phyloP scores from a whole-genome alignment of 495 filamentous ascomycete genomes.

The Cryomyces minteri region DNA sequence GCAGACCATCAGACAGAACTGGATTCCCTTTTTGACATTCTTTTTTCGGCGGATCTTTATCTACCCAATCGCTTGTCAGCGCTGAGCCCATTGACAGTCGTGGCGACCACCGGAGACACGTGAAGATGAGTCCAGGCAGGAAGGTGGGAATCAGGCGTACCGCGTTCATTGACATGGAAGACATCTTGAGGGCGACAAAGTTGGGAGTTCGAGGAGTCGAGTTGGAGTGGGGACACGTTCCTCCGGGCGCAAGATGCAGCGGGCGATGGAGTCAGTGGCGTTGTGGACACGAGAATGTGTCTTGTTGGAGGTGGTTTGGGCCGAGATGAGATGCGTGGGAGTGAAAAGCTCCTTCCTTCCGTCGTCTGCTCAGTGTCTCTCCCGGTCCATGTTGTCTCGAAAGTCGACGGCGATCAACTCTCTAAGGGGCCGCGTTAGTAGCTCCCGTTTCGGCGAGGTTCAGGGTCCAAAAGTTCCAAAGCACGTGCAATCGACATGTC shows the following conservation, averaged over 20 bases:
- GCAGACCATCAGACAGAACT: slow-evolving; percentile 99
- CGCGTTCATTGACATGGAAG: slow-evolving; percentile 3
- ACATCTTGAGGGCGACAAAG: neutral
- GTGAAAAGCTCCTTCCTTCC: too few species aligned
- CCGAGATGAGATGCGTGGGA: too few species aligned
- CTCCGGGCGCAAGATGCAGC: neutral
- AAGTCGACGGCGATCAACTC: too few species aligned
- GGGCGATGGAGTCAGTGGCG: neutral
- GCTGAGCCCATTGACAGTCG: neutral
- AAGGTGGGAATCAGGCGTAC: neutral
- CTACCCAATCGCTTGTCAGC: neutral
- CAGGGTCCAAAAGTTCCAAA: too few species aligned
- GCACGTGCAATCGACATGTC: too few species aligned
- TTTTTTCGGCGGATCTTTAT: slow-evolving; percentile 98
- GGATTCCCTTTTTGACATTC: slow-evolving; percentile 99
- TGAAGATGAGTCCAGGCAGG: neutral
- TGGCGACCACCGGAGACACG: slow-evolving; percentile 4
- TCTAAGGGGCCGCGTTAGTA: too few species aligned
- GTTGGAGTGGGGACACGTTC: neutral
- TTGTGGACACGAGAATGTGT: neutral
- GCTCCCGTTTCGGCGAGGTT: too few species aligned
- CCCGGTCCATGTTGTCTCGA: too few species aligned
- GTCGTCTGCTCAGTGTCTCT: too few species aligned
- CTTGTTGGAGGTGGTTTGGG: neutral
- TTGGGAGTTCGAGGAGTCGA: neutral